A percentile compares a stretch with the other conserved stretches of the same genome.
phyloP scores from a whole-genome alignment of 2,329 filamentous ascomycete species.

The Clonostachys rosea region DNA sequence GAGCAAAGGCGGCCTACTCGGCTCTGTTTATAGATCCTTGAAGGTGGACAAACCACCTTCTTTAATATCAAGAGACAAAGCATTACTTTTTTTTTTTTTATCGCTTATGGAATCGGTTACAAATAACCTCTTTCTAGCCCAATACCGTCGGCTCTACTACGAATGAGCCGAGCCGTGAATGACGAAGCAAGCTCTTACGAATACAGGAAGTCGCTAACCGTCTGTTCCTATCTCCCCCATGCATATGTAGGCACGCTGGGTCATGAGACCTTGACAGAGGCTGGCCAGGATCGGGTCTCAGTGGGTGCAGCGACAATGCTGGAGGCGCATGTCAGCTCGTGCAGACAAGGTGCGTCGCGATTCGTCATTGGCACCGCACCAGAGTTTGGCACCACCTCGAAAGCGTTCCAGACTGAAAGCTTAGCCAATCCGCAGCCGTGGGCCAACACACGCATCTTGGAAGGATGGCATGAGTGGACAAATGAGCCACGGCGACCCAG shows the following conservation, averaged over 20 bases:
- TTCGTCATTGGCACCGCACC: neutral
- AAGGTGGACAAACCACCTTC: conserved; percentile 36
- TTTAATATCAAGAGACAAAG: conserved; percentile 28
- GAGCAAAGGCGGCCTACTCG: neutral
- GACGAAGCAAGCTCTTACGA: neutral
- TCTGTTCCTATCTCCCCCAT: neutral
- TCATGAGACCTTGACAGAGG: no score
- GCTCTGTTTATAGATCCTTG: conserved; percentile 34
- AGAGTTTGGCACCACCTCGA: neutral
- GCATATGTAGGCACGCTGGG: no score
- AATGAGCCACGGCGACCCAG: no score
- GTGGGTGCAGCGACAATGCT: no score
- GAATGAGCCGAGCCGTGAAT: neutral
- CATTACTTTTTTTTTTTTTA: neutral
- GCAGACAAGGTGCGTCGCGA: neutral
- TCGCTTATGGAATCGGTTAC: no score
- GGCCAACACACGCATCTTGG: neutral
- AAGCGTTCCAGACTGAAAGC: neutral
- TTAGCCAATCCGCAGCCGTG: neutral
- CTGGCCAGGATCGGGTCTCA: no score
- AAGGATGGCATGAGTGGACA: no score
- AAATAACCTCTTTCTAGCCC: no score
- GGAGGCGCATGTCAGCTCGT: neutral
- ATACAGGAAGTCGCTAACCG: neutral
- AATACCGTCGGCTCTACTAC: neutral